Evolutionary conservation across 768 basidiomycete species (phyloP), one percentile per base, ranked within the genome.

Genomic region (Russula sp.): DNA sequence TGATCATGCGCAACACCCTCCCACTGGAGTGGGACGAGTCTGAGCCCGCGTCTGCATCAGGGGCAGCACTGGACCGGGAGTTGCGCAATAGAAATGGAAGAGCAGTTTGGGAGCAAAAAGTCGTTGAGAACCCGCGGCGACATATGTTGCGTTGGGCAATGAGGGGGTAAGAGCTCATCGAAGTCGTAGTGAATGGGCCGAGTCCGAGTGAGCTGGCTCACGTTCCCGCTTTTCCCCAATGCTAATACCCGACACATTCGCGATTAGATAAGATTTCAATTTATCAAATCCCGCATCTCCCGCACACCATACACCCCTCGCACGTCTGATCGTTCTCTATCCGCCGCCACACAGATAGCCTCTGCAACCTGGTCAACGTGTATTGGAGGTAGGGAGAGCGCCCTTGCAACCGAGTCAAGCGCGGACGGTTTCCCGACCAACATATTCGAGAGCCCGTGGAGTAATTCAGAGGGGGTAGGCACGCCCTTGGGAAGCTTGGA

Each of bases 331-430:
- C 74, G 76, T 51, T 70, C 69, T 41, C 75, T 74, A 68, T 85
- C 80, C 60, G 86, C 76, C 39, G 82, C 80, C 20, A 85, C 78
- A 61, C 88, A 84, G 7, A 93, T 81, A 0, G 93, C 91, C 67
- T 87, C 83, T 3, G 88, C 97, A 48, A 98, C 93, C 64, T 94
- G 92, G 68, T 99, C 97, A 22, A 98, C 93, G 69, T 98, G 96
- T 46, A 98, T 84, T 2, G 97, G 95, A 35, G 89, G 92, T 58
- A 88, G 86, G n/a, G 81, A 79, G 54, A 98, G 74, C 18, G 88
- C 85, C 63, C 88, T 88, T 7, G 92, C 89, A 39, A 94, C 74
- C 2, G 88, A 85, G 36, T 83, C 77, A 43, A 88, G 73, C 16
- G 82, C 70, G 25, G 82, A 83, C 25, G 75, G 73, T 59, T 73